Percentiles rank a stretch among this genome's conserved stretches.
phyloP scores from a whole-genome alignment of 305 asterid genomes.

The Fraxinus velutina region DNA sequence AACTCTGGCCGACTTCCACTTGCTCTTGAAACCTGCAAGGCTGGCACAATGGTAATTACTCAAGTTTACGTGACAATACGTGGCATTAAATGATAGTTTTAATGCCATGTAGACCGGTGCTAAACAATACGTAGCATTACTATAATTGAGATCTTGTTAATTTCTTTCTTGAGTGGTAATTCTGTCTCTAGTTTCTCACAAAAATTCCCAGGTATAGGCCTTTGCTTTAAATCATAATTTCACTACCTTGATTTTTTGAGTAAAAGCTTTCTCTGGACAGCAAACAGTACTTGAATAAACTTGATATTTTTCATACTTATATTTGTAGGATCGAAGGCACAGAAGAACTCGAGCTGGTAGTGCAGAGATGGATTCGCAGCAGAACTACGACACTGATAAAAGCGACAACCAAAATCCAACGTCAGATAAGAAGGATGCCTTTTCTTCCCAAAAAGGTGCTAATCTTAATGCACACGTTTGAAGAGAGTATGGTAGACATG shows the following conservation, averaged over 20 bases:
- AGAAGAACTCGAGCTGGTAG: conserved; percentile 63
- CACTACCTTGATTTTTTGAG: neutral
- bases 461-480: neutral
- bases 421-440: conserved; percentile 34
- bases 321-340: conserved; percentile 70
- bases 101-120: neutral
- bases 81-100: neutral
- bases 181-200: neutral
- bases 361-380: conserved; percentile 56
- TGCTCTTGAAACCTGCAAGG: neutral
- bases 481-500: neutral
- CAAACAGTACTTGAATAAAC: neutral
- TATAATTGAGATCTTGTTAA: neutral
- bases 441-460: neutral
- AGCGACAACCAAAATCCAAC: conserved; percentile 43
- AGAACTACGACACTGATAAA: conserved; percentile 43
- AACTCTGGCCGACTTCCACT: neutral
- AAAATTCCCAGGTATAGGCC: neutral
- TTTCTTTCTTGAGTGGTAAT: neutral
- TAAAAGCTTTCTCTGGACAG: neutral
- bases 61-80: neutral
- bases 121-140: neutral
- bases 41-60: neutral
- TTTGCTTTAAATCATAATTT: neutral
- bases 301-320: neutral